phyloP scores from a whole-genome alignment of 1,284 basidiomycete genomes.

The Cutaneotrichosporon cutaneum region DNA sequence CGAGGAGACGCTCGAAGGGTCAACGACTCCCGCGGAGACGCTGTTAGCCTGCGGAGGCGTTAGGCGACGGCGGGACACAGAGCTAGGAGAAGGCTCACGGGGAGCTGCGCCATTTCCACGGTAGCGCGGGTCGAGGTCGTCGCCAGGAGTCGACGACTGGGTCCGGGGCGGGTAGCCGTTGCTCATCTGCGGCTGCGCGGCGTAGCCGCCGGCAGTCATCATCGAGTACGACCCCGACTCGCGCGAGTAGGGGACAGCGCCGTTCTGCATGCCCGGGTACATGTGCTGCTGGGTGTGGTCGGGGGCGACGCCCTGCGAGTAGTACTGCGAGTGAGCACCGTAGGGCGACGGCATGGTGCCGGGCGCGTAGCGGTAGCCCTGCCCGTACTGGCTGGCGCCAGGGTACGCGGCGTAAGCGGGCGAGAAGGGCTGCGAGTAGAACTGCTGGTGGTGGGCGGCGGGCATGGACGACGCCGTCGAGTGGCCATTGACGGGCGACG shows the following conservation, averaged over 20 bases:
- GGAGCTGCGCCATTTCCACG: conserved; percentile 24
- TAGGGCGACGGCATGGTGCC: conserved; percentile 37
- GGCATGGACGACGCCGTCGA: conserved; percentile 39
- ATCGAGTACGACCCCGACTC: conserved; percentile 43
- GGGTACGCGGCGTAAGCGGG: conserved; percentile 39
- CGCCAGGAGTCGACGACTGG: conserved; percentile 45
- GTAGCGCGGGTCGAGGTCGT: conserved; percentile 28
- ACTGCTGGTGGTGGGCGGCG: conserved; percentile 36
- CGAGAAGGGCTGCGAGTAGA: conserved; percentile 40
- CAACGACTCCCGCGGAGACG: conserved; percentile 39
- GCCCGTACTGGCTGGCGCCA: conserved; percentile 26
- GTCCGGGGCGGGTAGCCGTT: conserved; percentile 45
- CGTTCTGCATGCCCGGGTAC: conserved; percentile 40
- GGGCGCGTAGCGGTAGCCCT: conserved; percentile 36
- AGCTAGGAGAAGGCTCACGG: conserved; percentile 21
- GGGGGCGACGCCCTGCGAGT: conserved; percentile 37
- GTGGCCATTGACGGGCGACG: conserved; percentile 48
- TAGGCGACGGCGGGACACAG: conserved; percentile 28
- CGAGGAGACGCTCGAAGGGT: conserved; percentile 35
- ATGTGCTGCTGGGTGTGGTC: conserved; percentile 44
- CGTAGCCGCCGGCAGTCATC: conserved; percentile 36
- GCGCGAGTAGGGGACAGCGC: conserved; percentile 36
- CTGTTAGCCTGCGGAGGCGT: conserved; percentile 39
- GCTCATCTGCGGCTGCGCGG: conserved; percentile 35
- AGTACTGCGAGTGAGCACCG: conserved; percentile 38